Base-by-base conservation (phyloP, 1,139 yeast species). In the Candida pseudocylindracea region DNA sequence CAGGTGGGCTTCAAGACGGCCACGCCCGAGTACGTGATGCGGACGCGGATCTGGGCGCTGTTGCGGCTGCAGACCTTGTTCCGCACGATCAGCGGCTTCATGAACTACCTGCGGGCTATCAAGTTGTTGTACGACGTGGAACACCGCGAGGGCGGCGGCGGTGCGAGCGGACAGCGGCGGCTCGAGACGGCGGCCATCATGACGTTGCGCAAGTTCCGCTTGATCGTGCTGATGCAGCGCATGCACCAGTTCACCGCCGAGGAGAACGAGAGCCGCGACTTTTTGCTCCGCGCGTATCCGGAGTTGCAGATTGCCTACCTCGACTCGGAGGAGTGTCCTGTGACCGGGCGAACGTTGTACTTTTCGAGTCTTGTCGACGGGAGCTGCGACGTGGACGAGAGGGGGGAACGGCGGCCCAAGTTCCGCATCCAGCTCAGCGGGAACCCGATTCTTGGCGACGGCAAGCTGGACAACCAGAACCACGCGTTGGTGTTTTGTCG, bases 11-110 rank as follows among this genome's bases (percentile, higher is more conserved):
- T 58, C 42, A 65, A 64, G 40, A 53, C 62, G 30, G 68, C 70
- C 1, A 57, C 69, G 0, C 71, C 71, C 0, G 70, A 63, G 34
- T 64, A 61, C 40, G 54, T 63, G 15, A 42, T 65, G 35, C 49
- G 72, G 41, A 65, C 72, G 1, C 44, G 72, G 39, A 57, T 67
- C 12, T 67, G 73, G 72, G 71, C 72, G 1, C 65, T 72, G 1
- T 48, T 67, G 33, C 50, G 72, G 41, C 55, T 68, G 2, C 73
- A 67, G 42, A 67, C 73, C 1, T 48, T 66, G 15, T 66, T 60
- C 39, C 51, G 72, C 33, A 67, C 72, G 1, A 54, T 67, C 12
- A 55, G 70, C 1, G 72, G 72, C 1, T 67, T 67, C 39, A 65
- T 65, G 72, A 65, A 66, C 41, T 66, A 66, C 40, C 57, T 67